phyloP scores from a whole-genome alignment of 257 asterid species.

The Solanum paucissectum region DNA sequence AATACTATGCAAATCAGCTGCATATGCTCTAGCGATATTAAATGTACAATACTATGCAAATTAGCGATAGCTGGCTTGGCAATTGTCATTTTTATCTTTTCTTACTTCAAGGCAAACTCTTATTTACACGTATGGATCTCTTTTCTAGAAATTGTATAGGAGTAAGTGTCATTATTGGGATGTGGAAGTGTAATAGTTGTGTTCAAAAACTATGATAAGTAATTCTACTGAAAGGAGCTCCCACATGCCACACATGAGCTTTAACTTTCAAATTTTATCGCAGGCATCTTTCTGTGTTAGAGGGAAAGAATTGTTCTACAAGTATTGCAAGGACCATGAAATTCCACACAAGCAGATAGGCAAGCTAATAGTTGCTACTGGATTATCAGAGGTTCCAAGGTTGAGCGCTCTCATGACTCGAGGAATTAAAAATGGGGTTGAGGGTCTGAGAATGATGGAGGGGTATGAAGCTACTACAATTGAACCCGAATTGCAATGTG shows the following conservation, averaged over 20 bases:
- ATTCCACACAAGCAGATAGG: conserved; percentile 69
- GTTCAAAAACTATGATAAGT: background rate
- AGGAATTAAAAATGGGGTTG: conserved; percentile 60
- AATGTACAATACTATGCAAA: background rate
- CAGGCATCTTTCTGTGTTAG: conserved; percentile 64
- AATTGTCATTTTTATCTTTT: background rate
- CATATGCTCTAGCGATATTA: background rate
- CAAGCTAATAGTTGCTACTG: conserved; percentile 80
- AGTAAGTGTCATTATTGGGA: background rate
- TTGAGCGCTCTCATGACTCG: conserved; percentile 38
- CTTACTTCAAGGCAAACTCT: background rate
- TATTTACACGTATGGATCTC: background rate
- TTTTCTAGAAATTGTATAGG: background rate
- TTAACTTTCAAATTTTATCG: background rate
- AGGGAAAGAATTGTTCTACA: conserved; percentile 63
- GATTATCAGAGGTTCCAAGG: conserved; percentile 56
- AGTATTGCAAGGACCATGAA: conserved; percentile 48
- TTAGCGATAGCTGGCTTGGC: background rate
- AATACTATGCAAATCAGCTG: background rate
- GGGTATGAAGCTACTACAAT: conserved; percentile 41
- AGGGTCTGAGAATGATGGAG: conserved; percentile 53
- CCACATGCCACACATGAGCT: background rate
- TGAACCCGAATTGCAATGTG: conserved; percentile 64
- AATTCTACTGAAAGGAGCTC: background rate
- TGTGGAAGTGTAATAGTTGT: background rate